These are phyloP conservation scores for Sarcomyxa edulis DNA, from an alignment of 768 basidiomycete genomes.

Conservation along the genomic window DNA sequence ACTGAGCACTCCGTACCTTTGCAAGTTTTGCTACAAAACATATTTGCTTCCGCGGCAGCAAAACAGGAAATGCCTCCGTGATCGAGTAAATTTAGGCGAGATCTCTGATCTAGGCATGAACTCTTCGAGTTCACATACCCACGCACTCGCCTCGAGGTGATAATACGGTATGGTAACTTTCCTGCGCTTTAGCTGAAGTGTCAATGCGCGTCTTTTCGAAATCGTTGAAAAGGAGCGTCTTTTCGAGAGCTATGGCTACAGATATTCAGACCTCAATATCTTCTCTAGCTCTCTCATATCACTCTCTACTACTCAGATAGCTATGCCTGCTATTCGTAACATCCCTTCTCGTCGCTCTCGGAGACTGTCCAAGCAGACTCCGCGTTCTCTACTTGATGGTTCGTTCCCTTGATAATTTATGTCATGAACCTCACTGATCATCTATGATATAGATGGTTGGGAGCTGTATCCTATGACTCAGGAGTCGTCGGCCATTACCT, in stretches of 20 bases:
- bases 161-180: slow-evolving; percentile 24
- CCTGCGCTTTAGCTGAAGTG: slow-evolving; percentile 13
- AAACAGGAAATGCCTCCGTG: no score
- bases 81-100: no score
- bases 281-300: slow-evolving; percentile 2
- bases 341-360: slow-evolving; percentile 33
- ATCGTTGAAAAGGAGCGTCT: slow-evolving; percentile 18
- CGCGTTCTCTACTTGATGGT: slow-evolving; percentile 27
- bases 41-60: no score
- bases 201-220: slow-evolving; percentile 14
- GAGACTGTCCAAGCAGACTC: slow-evolving; percentile 34
- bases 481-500: neutral
- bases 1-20: no score
- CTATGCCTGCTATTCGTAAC: slow-evolving; percentile 12
- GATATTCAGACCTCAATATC: slow-evolving; percentile 1
- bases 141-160: slow-evolving; percentile 36
- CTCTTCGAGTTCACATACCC: slow-evolving; percentile 12
- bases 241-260: slow-evolving; percentile 1
- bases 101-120: slow-evolving; percentile 4
- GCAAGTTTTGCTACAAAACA: no score
- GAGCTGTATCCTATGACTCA: neutral
- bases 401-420: slow-evolving; percentile 6
- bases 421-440: neutral
- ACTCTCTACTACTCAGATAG: neutral
- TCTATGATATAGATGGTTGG: slow-evolving; percentile 2